Evolutionary conservation across 495 filamentous ascomycete species (phyloP), one percentile per base, ranked within the genome.

Genomic region (Usnea hakonensis): DNA sequence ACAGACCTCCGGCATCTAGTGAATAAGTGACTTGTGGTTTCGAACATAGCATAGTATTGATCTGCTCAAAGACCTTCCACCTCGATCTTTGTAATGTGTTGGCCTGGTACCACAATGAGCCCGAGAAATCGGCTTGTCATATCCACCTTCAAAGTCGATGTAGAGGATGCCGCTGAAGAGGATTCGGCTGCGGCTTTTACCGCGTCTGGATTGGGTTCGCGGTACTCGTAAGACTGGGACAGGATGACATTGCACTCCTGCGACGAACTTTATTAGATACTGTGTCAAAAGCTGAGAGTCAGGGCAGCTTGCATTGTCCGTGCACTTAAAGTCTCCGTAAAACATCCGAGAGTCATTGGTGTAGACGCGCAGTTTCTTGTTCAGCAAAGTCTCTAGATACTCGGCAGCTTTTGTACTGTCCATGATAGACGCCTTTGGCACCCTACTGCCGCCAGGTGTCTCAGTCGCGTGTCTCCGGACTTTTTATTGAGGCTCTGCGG

Each of bases 291-390:
- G 23, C 21, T 23, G 33, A 38, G 26, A 28, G 57, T 33, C 19
- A 62, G 23, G 44, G 33, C 8, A 37, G 76, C 79, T 50, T 67
- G 95, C 94, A 56, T 88, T 85, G 77, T 98, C 94, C 26, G 91
- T 96, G 74, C 95, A 97, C 74, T 93, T 97, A 76, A 98, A 89
- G 61, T 83, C 77, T 38, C 94, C 94, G 41, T 90, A 79, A 73
- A 97, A 98, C 77, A 96, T 87, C 46, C 94, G 89, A 32, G 77
- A 80, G 72, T 97, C 94, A 6, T 86, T 89, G 32, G 87, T 89
- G 67, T 90, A 85, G 57, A 97, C 77, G 63, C 92, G 87, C 43
- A 98, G 75, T 13, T 71, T 74, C 33, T 76, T 78, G 33, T 78
- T 79, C 48, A 83, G 71, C n/a, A 83, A 67, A 10, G 72, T 71